phyloP scores from a whole-genome alignment of 1,139 yeast species.

The Yamadazyma kanchanaburiensis region DNA sequence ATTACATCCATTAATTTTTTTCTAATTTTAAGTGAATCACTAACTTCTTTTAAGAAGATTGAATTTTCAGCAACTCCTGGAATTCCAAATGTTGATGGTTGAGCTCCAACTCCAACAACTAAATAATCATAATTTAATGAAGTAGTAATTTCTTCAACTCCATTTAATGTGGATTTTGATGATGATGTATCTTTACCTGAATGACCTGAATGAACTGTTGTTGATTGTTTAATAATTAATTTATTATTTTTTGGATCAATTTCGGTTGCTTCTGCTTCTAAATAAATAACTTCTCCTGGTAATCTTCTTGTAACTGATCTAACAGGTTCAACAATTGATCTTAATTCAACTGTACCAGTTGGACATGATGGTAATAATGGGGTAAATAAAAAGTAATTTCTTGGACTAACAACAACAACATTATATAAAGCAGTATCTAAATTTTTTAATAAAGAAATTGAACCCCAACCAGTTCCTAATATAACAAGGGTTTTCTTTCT shows the following conservation, averaged over 20 bases:
- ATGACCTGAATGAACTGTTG: conserved; percentile 51
- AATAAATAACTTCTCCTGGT: conserved; percentile 76
- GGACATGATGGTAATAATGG: conserved; percentile 93
- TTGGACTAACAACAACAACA: conserved; percentile 86
- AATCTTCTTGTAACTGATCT: conserved; percentile 28
- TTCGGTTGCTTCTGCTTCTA: conserved; percentile 88
- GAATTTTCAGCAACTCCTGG: conserved; percentile 92
- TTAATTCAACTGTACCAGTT: conserved; percentile 86
- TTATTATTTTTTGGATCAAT: conserved; percentile 68
- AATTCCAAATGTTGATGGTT: conserved; percentile 87
- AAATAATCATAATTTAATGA: conserved; percentile 69
- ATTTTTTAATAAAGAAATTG: conserved; percentile 76
- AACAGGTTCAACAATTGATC: conserved; percentile 54
- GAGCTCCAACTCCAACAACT: conserved; percentile 90
- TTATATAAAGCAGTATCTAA: conserved; percentile 85
- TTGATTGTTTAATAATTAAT: conserved; percentile 45
- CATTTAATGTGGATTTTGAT: conserved; percentile 41
- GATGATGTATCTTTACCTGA: conserved; percentile 52
- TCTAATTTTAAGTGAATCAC: conserved; percentile 78
- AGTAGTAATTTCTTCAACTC: conserved; percentile 44
- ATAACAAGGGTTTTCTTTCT: conserved; percentile 86
- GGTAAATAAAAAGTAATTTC: conserved; percentile 92
- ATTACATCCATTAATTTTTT: conserved; percentile 73
- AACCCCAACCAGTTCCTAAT: conserved; percentile 95
- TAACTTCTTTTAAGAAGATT: conserved; percentile 79